Percentiles rank a stretch among this genome's conserved stretches.
Evolutionary conservation across 441 rosid genomes (phyloP).

Genomic region (Gossypium schwendimanii): DNA sequence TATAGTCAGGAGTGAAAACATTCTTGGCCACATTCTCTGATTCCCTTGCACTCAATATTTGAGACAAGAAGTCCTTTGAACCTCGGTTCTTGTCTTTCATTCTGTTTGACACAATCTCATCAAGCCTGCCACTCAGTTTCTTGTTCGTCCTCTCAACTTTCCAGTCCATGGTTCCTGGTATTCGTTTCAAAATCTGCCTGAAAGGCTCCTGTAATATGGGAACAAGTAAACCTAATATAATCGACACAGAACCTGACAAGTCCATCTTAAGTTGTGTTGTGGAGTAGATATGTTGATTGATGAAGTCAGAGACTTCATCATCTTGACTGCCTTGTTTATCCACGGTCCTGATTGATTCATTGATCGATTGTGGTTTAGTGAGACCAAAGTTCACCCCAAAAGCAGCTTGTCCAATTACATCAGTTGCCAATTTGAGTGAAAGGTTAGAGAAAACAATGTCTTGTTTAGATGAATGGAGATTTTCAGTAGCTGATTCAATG

Average conservation of each 20-base stretch:
- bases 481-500: constrained; percentile 55
- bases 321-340: constrained; percentile 16
- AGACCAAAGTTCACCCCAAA: constrained; percentile 85
- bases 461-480: constrained; percentile 34
- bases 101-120: constrained; percentile 66
- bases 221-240: constrained; percentile 64
- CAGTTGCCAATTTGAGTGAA: constrained; percentile 75
- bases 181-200: constrained; percentile 73
- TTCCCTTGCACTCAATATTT: constrained; percentile 62
- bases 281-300: constrained; percentile 82
- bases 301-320: constrained; percentile 54
- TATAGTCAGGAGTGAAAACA: constrained; percentile 55
- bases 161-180: constrained; percentile 89
- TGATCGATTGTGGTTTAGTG: constrained; percentile 31
- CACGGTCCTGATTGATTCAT: constrained; percentile 14
- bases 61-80: constrained; percentile 73
- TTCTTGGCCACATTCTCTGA: constrained; percentile 42
- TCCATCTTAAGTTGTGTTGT: constrained; percentile 96
- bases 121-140: constrained; percentile 49
- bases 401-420: constrained; percentile 89
- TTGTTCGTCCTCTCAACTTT: constrained; percentile 57
- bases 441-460: constrained; percentile 64
- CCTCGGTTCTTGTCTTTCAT: constrained; percentile 41
- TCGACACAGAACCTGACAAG: constrained; percentile 74
- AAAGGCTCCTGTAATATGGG: constrained; percentile 87